A percentile compares a stretch with the other conserved stretches of the same genome.
phyloP scores from a whole-genome alignment of 2,329 filamentous ascomycete genomes.

The Colletotrichum truncatum region DNA sequence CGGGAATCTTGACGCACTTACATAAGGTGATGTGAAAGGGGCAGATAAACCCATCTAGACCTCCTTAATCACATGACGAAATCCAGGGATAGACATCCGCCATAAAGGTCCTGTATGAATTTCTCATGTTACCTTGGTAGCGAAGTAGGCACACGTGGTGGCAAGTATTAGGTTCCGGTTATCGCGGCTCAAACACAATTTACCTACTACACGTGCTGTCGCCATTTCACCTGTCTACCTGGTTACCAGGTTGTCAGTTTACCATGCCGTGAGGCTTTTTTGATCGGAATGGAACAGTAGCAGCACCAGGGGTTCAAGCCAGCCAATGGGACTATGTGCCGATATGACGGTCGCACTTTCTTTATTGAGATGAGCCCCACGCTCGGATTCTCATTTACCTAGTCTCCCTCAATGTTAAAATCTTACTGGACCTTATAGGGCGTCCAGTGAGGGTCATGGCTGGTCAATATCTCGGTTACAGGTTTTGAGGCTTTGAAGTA shows the following conservation, averaged over 20 bases:
- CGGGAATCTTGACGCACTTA: neutral
- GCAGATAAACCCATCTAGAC: too few species aligned
- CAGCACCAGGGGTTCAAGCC: neutral
- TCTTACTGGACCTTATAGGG: neutral
- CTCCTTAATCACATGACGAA: neutral
- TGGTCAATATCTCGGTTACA: neutral
- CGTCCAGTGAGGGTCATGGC: neutral
- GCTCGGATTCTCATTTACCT: neutral
- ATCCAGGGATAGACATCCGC: neutral
- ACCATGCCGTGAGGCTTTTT: conserved; percentile 10
- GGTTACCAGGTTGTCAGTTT: too few species aligned
- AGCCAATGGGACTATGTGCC: neutral
- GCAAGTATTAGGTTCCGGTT: neutral
- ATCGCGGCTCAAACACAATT: neutral
- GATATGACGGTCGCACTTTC: neutral
- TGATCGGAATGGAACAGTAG: neutral
- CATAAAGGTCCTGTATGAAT: too few species aligned
- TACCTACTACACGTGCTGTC: neutral
- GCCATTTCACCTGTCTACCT: neutral
- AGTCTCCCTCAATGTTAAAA: neutral
- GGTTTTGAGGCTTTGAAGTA: neutral
- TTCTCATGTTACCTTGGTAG: too few species aligned
- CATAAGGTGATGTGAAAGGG: neutral
- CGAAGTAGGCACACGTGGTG: neutral
- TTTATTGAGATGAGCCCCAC: neutral